Base-by-base conservation (phyloP, 352 stramenopile species). In the Globisporangium cederbergense region DNA sequence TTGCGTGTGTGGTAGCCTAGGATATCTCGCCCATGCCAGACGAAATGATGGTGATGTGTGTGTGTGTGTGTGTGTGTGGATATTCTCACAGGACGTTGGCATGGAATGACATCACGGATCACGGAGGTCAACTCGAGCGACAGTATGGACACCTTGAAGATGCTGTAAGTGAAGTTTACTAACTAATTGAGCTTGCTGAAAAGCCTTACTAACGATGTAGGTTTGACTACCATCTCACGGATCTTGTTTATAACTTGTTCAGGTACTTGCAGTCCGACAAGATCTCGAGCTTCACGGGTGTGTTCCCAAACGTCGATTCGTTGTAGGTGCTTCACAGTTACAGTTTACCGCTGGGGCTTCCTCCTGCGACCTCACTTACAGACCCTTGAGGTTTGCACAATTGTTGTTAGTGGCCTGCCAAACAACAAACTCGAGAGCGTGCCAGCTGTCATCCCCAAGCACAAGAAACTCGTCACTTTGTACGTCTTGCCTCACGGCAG, bases 401-500 rank as follows among this genome's bases (percentile, higher is more conserved):
- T 58, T 14, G 14, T 28, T 18, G 30, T 9, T 20, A 64, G 58
- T 14, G 14, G 38, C 7, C 46, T 64, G 4, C 9, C 20, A 11
- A 40, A 50, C 45, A 64, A 64, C 58, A 43, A 64, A n/a, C 46
- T 64, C 30, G 30, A 10, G 13, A 22, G 3, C 28, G 58, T 50
- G 6, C 58, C 58, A 47, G n/a, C 25, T 4, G 34, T 42, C 10
- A 11, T 64, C 28, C 3, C 32, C 3, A 47, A 57, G 46, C 36
- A 50, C 32, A 25, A 22, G n/a, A 18, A 13, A 18, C 60, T 66
- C 20, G 5, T 18, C 22, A 18, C 14, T 8, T 34, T 53, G 46
- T 53, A 53, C n/a, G 46, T 32, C 8, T 14, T 13, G 28, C 10
- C 5, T 32, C 46, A 34, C 20, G 22, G 22, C 38, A 14, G 16